Conservation (phyloP, 768 basidiomycete genomes). For the Brasilioporus rufonigricans region DNA sequence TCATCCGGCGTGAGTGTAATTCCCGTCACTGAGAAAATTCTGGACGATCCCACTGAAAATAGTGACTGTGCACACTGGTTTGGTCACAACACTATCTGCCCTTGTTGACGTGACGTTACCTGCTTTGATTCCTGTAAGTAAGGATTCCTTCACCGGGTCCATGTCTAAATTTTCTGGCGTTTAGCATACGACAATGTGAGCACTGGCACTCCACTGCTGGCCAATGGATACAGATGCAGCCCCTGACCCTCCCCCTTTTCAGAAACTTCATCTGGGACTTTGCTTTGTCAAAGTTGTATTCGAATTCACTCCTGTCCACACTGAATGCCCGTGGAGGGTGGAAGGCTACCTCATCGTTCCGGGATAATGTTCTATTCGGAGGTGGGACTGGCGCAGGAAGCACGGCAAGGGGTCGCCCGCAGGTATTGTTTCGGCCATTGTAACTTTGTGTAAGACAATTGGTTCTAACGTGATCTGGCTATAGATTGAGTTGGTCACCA, state of each 20-base stretch:
- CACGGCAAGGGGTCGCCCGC: neutral
- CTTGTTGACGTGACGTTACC: slow-evolving; percentile 15
- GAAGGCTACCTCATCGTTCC: neutral
- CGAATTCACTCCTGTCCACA: slow-evolving; percentile 22
- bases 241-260: neutral
- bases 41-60: neutral
- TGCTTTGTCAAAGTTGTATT: slow-evolving; percentile 26
- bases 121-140: neutral
- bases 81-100: slow-evolving; percentile 6
- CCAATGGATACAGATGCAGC: no score
- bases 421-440: neutral
- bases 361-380: slow-evolving; percentile 10
- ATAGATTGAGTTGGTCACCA: neutral
- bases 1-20: slow-evolving; percentile 37
- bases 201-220: neutral
- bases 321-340: slow-evolving; percentile 24
- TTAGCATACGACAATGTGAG: slow-evolving; percentile 9
- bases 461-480: neutral
- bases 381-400: neutral
- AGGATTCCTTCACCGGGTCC: neutral
- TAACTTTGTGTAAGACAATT: neutral
- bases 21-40: neutral
- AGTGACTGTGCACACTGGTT: slow-evolving; percentile 33
- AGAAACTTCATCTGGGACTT: slow-evolving; percentile 26
- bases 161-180: neutral